phyloP scores from a whole-genome alignment of 139 green algal species.

The Ostreobium quekettii region DNA sequence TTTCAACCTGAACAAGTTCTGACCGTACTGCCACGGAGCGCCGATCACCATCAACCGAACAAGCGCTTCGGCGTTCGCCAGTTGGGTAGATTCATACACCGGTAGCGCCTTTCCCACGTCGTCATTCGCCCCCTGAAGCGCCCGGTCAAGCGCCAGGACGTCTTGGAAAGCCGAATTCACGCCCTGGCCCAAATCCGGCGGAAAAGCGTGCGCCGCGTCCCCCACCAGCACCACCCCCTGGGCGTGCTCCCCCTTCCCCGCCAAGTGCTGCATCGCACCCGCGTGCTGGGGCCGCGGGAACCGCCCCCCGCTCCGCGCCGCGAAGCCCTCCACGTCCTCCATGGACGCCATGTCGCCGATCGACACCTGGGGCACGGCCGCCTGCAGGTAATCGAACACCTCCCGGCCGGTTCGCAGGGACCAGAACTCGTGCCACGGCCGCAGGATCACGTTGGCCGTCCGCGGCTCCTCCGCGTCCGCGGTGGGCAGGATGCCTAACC shows the following conservation, averaged over 20 bases:
- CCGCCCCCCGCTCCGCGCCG: background rate
- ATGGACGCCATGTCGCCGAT: background rate
- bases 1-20: background rate
- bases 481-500: too few species aligned
- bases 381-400: slow-evolving; percentile 16
- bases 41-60: slow-evolving; percentile 21
- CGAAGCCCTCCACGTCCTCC: slow-evolving; percentile 6
- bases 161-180: slow-evolving; percentile 33
- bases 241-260: background rate
- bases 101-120: slow-evolving; percentile 1
- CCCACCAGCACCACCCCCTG: slow-evolving; percentile 20
- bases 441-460: too few species aligned
- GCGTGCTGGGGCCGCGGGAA: slow-evolving; percentile 16
- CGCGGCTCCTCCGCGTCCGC: too few species aligned
- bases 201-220: slow-evolving; percentile 31
- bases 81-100: slow-evolving; percentile 5
- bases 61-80: slow-evolving; percentile 19
- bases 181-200: slow-evolving; percentile 30
- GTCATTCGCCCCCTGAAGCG: background rate
- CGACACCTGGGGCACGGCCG: slow-evolving; percentile 13
- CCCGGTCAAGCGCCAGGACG: slow-evolving; percentile 15
- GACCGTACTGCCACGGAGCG: slow-evolving; percentile 21
- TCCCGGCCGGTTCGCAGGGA: too few species aligned
- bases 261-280: slow-evolving; percentile 13
- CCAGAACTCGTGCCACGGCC: too few species aligned